Base-by-base conservation (phyloP, 2,329 filamentous ascomycete species). In the Pseudogymnoascus destructans region DNA sequence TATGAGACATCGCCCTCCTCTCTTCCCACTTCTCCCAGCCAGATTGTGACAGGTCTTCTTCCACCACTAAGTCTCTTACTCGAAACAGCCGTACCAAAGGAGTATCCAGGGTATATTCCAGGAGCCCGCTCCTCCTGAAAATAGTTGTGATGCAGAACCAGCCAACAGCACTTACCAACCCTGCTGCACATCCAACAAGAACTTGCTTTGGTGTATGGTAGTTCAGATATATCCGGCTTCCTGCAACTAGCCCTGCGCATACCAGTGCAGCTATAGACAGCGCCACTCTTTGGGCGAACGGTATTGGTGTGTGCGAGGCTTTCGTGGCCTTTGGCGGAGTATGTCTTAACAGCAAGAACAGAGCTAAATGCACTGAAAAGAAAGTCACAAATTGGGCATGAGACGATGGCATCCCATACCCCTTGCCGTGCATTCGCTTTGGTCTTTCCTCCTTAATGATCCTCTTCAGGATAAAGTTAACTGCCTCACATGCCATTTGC, bases 381-480 rank as follows among this genome's bases (percentile, higher is more conserved):
- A 89, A 98, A 59, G 86, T 80, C 61, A 92, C 87, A 70, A 96
- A 98, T 74, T 98, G 93, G 7, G 93, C 87, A 73, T 98, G 93
- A 35, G 91, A 96, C 6, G 81, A 85, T 9, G 93, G 93, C 95
- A 98, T 98, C 66, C 93, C 95, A 69, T 98, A 98, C 63, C 93
- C 93, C 71, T 95, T 95, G 59, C 89, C 81, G 68, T 91, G 84
- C 78, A 76, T 85, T 81, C 86, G 86, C 62, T 78, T 80, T 25
- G 93, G 93, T 55, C 93, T 81, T 71, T 95, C 89, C 72, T 97
- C 89, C 69, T 92, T 93, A 70, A 98, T 92, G 62, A 89, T 76
- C 23, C 93, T 81, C 76, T 98, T 98, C 55, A 98, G 76, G 3
- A 78, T 73, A 71, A 95, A 95, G 73, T 98, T 98, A 66, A 95